Evolutionary conservation across 169 alveolate genomes (phyloP), one percentile per base, ranked within the genome.

Genomic region (Eimeria nieschulzi): DNA sequence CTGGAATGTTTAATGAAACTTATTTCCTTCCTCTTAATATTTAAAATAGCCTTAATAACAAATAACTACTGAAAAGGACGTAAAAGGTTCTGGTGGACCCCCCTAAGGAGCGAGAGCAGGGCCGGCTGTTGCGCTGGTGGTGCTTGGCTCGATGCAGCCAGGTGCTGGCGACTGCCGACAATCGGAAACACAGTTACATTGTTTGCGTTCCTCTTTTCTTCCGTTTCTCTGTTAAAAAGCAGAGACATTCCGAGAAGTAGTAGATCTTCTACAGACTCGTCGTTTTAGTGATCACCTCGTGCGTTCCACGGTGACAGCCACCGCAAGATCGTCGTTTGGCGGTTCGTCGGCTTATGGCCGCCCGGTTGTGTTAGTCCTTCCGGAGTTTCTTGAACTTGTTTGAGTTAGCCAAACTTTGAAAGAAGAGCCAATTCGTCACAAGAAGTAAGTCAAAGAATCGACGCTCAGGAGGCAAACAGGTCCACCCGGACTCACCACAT

Each of bases 81-180:
- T 33, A 33, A 33, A 33, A 33, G 46, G 5, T 2, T 33, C 59
- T 53, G 84, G 68, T 9, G 25, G 5, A 9, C 82, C 59, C 82
- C 25, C 82, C n/a, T 5, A 59, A n/a, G 13, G 53, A 54, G 59
- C 59, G 55, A 26, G 82, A 9, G 13, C 21, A 46, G 54, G 84
- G 84, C 84, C 84, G 84, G 84, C 84, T 75, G 64, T 64, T 75
- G 84, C 66, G 80, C 80, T 25, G 71, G 15, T 79, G 23, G 3
- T 21, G 73, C 21, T 25, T 33, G 87, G 87, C 87, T 79, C 87
- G 87, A 79, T 79, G 72, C 73, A 13, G 23, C 59, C 25, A 21
- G 15, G 7, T 21, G 10, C n/a, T 55, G 46, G 84, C 66, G 6
- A 6, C 15, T 46, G 17, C 13, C 21, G 46, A 75, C 21, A 9